Evolutionary conservation across 306 rosid genomes (phyloP), one percentile per base, ranked within the genome.

Genomic region (Dicorynia guianensis): DNA sequence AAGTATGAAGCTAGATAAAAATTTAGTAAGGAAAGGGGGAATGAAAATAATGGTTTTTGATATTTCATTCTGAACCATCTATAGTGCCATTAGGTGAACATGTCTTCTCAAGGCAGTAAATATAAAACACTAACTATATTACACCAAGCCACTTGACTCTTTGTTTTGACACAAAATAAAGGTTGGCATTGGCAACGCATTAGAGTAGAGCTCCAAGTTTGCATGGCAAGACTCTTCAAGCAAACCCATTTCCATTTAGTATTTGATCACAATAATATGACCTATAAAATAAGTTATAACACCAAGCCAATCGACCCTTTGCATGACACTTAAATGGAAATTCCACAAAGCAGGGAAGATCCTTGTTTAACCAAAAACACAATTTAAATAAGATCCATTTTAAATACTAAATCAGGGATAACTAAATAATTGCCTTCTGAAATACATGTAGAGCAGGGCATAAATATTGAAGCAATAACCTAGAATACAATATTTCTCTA

Each of bases 141-240:
- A 46, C 43, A 53, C 40, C 2, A 47, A 15, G 36, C 50, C 36
- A 56, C 59, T 58, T 19, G 14, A 19, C 11, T 34, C 53, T 9
- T 69, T 6, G 4, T 48, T 63, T 14, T 55, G 56, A 52, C 36
- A 44, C 46, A 46, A 40, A 20, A 60, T 17, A 70, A 60, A 69
- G 20, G 9, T 42, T 43, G 18, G 25, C 25, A 33, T 42, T 43
- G 18, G 25, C 25, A 33, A 70, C 71, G 18, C 40, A 39, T 10
- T 20, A 20, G 68, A 65, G 54, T 71, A 67, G 68, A 80, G 49
- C 58, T 73, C 58, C 43, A 42, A 72, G 30, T 39, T 66, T 54
- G 18, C 36, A 18, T 33, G 61, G 69, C 46, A 62, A 62, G 48
- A 43, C 12, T 35, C 63, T 46, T 39, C 34, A 36, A n/a, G 52